Evolutionary conservation across 1,284 basidiomycete genomes (phyloP).

Genomic region (Melampsora americana): DNA sequence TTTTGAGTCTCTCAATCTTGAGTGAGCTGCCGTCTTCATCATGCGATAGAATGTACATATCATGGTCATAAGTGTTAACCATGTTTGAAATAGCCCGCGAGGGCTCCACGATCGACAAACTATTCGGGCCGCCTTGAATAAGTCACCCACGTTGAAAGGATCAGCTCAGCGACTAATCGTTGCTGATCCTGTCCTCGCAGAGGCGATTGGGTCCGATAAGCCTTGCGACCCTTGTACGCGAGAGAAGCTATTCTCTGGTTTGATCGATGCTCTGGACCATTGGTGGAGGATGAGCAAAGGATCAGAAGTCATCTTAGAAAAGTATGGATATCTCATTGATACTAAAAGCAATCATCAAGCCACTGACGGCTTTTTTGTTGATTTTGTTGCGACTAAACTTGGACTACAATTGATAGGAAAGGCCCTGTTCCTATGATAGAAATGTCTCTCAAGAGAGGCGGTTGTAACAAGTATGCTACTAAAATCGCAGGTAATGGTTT

Average conservation of each 20-base stretch:
- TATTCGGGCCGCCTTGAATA: background rate
- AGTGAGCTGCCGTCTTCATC: conserved; percentile 6
- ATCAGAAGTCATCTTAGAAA: background rate
- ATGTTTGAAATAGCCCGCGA: background rate
- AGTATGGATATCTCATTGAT: background rate
- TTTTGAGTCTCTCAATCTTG: background rate
- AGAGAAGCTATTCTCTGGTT: background rate
- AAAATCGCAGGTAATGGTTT: conserved; percentile 10
- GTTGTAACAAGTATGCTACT: conserved; percentile 16
- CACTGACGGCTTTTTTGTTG: background rate
- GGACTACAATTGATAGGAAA: background rate
- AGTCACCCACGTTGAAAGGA: background rate
- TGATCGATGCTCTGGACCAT: conserved; percentile 5
- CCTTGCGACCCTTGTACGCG: background rate
- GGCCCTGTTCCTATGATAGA: conserved; percentile 6
- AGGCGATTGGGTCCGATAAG: background rate
- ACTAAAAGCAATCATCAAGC: background rate
- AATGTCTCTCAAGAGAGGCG: conserved; percentile 17
- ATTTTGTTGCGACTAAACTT: background rate
- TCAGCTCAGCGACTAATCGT: background rate
- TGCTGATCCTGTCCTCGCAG: background rate
- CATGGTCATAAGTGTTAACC: too few relatives aligned
- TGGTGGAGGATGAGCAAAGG: conserved; percentile 29
- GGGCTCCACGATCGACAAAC: conserved; percentile 14
- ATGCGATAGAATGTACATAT: background rate